A percentile compares a stretch with the other conserved stretches of the same genome.
Evolutionary conservation across 345 rosid species (phyloP).

Genomic region (Triadica sebifera): DNA sequence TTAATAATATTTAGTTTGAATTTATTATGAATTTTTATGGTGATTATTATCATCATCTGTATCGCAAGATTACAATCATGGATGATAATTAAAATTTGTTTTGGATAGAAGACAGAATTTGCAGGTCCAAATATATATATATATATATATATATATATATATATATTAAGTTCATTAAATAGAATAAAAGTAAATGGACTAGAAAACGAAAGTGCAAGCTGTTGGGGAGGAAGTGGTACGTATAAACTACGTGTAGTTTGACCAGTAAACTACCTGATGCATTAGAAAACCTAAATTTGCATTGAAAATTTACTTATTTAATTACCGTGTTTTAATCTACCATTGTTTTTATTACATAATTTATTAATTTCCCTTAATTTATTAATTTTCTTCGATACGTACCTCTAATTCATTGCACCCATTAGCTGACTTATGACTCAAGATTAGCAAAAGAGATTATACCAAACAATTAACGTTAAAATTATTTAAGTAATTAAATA

Average conservation of each 20-base stretch:
- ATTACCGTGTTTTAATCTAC: conserved; percentile 1
- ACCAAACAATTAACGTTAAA: neutral
- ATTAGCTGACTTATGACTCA: neutral
- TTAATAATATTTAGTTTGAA: too few species aligned
- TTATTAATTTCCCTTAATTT: neutral
- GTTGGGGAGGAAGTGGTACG: neutral
- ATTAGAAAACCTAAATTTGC: neutral
- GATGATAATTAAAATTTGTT: too few species aligned
- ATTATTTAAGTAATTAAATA: neutral
- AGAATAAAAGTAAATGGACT: too few species aligned
- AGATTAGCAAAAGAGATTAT: neutral
- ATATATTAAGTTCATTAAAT: too few species aligned
- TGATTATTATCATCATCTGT: too few species aligned
- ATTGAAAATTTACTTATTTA: neutral
- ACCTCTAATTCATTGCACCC: neutral
- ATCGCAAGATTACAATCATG: too few species aligned
- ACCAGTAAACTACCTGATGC: too few species aligned
- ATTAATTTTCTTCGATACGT: neutral
- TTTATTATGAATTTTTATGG: too few species aligned
- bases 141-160: too few species aligned
- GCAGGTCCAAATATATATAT: too few species aligned
- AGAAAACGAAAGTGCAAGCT: neutral
- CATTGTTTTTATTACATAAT: neutral
- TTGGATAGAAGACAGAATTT: too few species aligned
- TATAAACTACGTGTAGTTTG: neutral